Evolutionary conservation across 75 land plant species (phyloP), one percentile per base, ranked within the genome.

Genomic region (Selaginella tamariscina): DNA sequence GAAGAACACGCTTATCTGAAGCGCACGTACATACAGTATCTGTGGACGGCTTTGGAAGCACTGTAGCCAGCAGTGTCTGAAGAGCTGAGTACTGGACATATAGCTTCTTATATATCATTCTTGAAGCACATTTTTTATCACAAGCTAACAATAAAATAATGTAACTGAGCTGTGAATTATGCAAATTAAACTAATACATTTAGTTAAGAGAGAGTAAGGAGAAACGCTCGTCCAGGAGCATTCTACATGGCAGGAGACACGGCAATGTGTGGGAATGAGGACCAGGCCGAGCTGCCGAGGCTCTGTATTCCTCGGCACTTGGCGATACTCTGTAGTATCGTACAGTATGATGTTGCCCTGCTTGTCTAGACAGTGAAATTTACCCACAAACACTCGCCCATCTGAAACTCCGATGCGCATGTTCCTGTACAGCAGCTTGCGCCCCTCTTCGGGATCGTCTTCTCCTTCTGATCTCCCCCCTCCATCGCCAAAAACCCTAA

Each of bases 291-390:
- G 81, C 66, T 78, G 65, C 5, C 93, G 82, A 29, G 83, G 87
- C 54, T 91, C 94, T n/a, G 39, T 24, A 0, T 39, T 1, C 30
- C 55, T 15, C 2, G 56, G 23, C 0, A 74, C 72, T 69, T 77
- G 78, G 13, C 89, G 80, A 33, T 79, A 86, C 77, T 88, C 97
- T 28, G 88, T 69, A 2, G 97, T 74, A 57, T 92, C 97, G 64
- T 92, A 84, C 20, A 92, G 82, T 33, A 92, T 84, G 49, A 92
- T 82, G 78, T 92, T 92, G 0, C 97, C 97, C 72, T 92, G 97
- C 74, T 92, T 92, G 74, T 92, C 97, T 5, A 92, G 70, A 78
- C 97, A 92, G 62, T 88, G 79, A 57, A 92, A 88, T 56, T 18
- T 62, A 24, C 94, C 97, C 56, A 77, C 44, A 71, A 88, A 91